Base-by-base conservation (phyloP, 257 asterid genomes). In the Avicennia marina region DNA sequence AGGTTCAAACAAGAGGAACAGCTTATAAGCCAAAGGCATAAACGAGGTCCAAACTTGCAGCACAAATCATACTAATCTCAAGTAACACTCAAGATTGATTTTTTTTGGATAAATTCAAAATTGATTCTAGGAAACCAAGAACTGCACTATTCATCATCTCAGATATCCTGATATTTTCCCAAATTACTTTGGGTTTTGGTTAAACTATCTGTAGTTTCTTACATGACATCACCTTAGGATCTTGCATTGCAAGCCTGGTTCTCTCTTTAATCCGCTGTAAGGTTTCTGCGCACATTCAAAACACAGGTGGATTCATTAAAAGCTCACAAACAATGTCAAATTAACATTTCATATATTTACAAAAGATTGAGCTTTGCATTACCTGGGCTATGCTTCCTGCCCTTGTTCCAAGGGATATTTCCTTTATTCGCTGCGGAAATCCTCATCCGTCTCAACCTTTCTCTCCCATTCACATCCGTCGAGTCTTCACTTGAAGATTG, bases 221-320 rank as follows among this genome's bases (percentile, higher is more conserved):
- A 85, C 95, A 83, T 88, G 86, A 84, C 95, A 76, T 91, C 98
- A 88, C 98, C 95, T 91, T 89, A 81, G 98, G 98, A 70, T 88
- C 83, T 85, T 83, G 94, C 98, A 91, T 91, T 36, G 98, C 98
- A 70, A 88, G 79, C 72, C 77, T 78, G 29, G 98, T 88, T 74
- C 83, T 81, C 74, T 89, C 97, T 78, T 67, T 79, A 55, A 93
- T 93, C 83, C 70, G 69, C 80, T 65, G 81, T 40, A 85, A 48
- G 40, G 98, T 93, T 73, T 85, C 98, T 93, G 95, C 79, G 80
- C 29, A 59, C 52, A 58, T 54, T 65, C 17, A 40, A 52, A 56
- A 67, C 62, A 69, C 26, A 29, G 58, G 9, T 41, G 7, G 42
- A 63, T 7, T 36, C 32, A 16, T 19, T 47, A 51, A 65, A 27